phyloP scores from a whole-genome alignment of 208 protist species.

The Herpetomonas samuelpessoai region DNA sequence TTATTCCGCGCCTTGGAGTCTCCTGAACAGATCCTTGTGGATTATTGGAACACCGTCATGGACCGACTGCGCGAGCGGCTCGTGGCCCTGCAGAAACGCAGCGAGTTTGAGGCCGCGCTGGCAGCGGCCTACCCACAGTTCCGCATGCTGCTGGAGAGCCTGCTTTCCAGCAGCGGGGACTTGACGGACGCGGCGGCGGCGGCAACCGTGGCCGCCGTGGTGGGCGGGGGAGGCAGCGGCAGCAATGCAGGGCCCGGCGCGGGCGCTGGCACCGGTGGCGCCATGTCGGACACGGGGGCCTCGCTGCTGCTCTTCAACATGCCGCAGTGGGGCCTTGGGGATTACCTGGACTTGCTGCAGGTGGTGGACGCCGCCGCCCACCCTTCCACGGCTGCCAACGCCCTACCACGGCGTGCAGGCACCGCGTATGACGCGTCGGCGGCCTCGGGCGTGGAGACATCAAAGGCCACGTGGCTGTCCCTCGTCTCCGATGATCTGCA shows the following conservation, averaged over 20 bases:
- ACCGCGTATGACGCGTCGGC: background rate
- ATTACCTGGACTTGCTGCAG: slow-evolving; percentile 16
- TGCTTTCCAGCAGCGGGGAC: slow-evolving; percentile 35
- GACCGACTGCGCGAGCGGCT: slow-evolving; percentile 65
- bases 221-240: background rate
- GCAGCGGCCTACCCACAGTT: slow-evolving; percentile 45
- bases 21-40: slow-evolving; percentile 58
- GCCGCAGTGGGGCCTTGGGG: slow-evolving; percentile 14
- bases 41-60: slow-evolving; percentile 63
- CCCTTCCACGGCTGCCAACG: background rate
- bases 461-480: slow-evolving; percentile 43
- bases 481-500: slow-evolving; percentile 46
- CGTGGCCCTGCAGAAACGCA: slow-evolving; percentile 44
- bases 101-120: slow-evolving; percentile 39
- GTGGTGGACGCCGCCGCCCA: slow-evolving; percentile 10
- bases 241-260: background rate
- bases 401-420: slow-evolving; percentile 21
- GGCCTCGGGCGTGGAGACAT: slow-evolving; percentile 18
- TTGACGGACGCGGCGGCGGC: slow-evolving; percentile 6
- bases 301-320: slow-evolving; percentile 3
- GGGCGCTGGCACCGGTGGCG: background rate
- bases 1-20: slow-evolving; percentile 43
- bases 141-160: slow-evolving; percentile 42
- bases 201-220: background rate
- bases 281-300: background rate